Evolutionary conservation across 2,329 filamentous ascomycete genomes (phyloP), one percentile per base, ranked within the genome.

Genomic region (Alternaria sp.): DNA sequence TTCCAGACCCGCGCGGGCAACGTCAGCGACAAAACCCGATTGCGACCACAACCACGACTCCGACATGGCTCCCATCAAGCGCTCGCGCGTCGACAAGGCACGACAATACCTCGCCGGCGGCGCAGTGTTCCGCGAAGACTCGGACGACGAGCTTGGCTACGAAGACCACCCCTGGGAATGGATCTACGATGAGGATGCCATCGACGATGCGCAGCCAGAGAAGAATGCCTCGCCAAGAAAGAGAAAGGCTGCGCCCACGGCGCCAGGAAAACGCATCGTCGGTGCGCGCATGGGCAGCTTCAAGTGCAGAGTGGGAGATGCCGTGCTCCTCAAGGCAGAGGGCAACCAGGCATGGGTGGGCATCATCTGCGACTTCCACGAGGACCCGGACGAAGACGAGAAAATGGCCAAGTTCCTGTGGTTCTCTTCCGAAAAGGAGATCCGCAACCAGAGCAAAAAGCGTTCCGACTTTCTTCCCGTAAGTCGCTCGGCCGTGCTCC

Each of bases 311-410:
- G 77, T 97, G 38, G 95, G 95, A 44, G 93, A 99, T 73, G 87
- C 88, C 20, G 90, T 98, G 36, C 83, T 98, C 41, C 84, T 99
- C 56, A 96, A 96, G 78, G 92, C 94, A 1, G 92, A 96, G 39
- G 93, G 92, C 41, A 92, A 92, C 66, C 93, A 96, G 71, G 91
- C 93, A 11, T 99, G 95, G 94, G 91, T 96, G 3, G 95, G 92
- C 34, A 88, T 99, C 63, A 90, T 97, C 53, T 91, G 90, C 71
- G 89, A 92, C 43, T 97, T 99, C 67, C 76, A 89, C 39, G 89
- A 94, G 46, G 89, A 91, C 46, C 64, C 64, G 44, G 69, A 69
- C 20, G 72, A 78, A 12, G 89, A 88, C 4, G 82, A 84, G 63
- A 97, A 93, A 83, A 88, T 89, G 26, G 94, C 91, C 56, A 91